These are phyloP conservation scores for Pistacia vera DNA, from an alignment of 345 rosid species.

Conservation along the genomic window DNA sequence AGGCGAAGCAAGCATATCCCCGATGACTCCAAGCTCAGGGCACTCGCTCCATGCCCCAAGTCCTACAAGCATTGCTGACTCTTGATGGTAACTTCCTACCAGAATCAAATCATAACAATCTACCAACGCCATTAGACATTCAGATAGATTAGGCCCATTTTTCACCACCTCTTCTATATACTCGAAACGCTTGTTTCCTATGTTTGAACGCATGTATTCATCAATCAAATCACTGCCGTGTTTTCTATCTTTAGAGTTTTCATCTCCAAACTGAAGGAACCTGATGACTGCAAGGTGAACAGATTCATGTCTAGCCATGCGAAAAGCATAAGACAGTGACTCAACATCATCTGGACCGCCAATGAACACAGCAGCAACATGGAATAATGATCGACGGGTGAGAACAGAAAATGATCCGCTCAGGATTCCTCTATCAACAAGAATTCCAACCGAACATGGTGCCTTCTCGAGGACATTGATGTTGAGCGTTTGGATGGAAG, in stretches of 20 bases:
- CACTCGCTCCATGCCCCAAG: slow-evolving; percentile 51
- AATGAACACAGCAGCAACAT: slow-evolving; percentile 38
- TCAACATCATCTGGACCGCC: slow-evolving; percentile 49
- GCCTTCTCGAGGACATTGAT: slow-evolving; percentile 39
- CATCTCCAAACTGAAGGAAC: slow-evolving; percentile 39
- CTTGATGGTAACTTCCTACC: slow-evolving; percentile 39
- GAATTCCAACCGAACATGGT: slow-evolving; percentile 50
- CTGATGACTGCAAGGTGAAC: slow-evolving; percentile 37
- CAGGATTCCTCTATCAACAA: slow-evolving; percentile 34
- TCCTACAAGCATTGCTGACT: slow-evolving; percentile 33
- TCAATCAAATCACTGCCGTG: slow-evolving; percentile 28
- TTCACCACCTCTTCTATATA: slow-evolving; percentile 37
- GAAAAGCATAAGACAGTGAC: slow-evolving; percentile 34
- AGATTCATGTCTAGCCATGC: slow-evolving; percentile 33
- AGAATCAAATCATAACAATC: slow-evolving; percentile 32
- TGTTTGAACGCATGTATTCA: slow-evolving; percentile 25
- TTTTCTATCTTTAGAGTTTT: slow-evolving; percentile 39
- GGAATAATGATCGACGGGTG: slow-evolving; percentile 1
- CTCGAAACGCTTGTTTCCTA: slow-evolving; percentile 31
- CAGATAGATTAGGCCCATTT: slow-evolving; percentile 30
- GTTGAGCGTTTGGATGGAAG: slow-evolving; percentile 29
- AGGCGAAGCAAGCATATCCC: slow-evolving; percentile 48
- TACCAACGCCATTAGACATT: slow-evolving; percentile 12
- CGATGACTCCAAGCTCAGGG: slow-evolving; percentile 48
- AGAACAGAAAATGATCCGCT: slow-evolving; percentile 5